phyloP scores from a whole-genome alignment of 2,329 filamentous ascomycete species.

The Drechslerella dactyloides region DNA sequence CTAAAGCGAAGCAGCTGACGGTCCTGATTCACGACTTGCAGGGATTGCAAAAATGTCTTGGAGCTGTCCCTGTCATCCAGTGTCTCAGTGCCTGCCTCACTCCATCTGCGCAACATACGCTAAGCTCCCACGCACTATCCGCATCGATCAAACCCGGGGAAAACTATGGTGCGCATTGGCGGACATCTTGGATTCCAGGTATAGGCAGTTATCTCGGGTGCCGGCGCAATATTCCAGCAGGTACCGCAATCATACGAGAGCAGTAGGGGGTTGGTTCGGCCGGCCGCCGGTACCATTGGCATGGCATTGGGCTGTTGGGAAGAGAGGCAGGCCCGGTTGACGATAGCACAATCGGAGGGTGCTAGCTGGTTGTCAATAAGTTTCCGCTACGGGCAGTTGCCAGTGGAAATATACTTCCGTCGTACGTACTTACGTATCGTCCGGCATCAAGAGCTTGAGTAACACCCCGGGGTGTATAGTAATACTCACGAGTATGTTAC shows the following conservation, averaged over 20 bases:
- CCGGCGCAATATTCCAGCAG: too few relatives aligned
- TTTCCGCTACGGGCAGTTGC: constrained; percentile 46
- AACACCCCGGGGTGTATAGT: too few relatives aligned
- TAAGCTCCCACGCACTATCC: constrained; percentile 9
- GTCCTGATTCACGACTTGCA: constrained; percentile 41
- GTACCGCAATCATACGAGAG: constrained; percentile 15
- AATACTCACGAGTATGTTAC: too few relatives aligned
- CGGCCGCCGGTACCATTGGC: not conserved
- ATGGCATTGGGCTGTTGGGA: constrained; percentile 5
- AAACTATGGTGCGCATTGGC: constrained; percentile 13
- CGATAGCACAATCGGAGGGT: constrained; percentile 7
- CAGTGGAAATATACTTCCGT: constrained; percentile 7
- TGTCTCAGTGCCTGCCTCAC: not conserved
- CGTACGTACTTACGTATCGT: not conserved
- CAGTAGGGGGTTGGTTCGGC: too few relatives aligned
- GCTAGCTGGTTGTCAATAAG: constrained; percentile 9
- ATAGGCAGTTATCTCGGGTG: too few relatives aligned
- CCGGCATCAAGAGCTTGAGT: too few relatives aligned
- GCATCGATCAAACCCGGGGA: constrained; percentile 39
- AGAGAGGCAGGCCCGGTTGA: not conserved
- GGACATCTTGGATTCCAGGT: too few relatives aligned
- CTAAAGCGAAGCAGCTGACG: constrained; percentile 23
- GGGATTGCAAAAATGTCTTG: constrained; percentile 30
- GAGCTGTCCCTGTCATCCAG: constrained; percentile 1
- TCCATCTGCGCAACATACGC: not conserved